These are phyloP conservation scores for Breynia disticha DNA, from an alignment of 441 rosid genomes.

Conservation along the genomic window DNA sequence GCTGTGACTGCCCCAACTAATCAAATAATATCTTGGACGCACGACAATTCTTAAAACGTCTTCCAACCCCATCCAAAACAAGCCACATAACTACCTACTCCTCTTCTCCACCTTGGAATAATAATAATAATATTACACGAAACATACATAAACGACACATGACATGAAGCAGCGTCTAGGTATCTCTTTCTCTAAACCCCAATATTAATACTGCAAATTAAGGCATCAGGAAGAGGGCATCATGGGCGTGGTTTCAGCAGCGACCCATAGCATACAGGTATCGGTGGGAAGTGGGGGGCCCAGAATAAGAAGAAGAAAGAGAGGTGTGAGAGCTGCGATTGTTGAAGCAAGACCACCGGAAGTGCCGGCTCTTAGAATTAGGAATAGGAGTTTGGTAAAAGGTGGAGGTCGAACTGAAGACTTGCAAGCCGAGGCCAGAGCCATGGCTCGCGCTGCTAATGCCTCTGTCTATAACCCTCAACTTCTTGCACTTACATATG, in stretches of 20 bases:
- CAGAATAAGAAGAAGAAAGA: background rate
- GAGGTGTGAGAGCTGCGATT: slow-evolving; percentile 19
- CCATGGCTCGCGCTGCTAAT: slow-evolving; percentile 71
- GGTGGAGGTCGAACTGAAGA: slow-evolving; percentile 54
- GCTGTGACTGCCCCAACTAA: too few relatives aligned
- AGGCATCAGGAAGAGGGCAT: background rate
- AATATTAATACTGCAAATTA: too few relatives aligned
- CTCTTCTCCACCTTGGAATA: too few relatives aligned
- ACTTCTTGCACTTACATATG: slow-evolving; percentile 45
- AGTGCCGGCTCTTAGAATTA: slow-evolving; percentile 11
- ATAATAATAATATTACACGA: too few relatives aligned
- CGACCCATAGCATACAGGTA: slow-evolving; percentile 9
- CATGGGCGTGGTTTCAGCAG: slow-evolving; percentile 18
- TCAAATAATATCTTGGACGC: too few relatives aligned
- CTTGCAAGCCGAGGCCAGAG: slow-evolving; percentile 69
- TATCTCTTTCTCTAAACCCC: too few relatives aligned
- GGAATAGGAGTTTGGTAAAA: slow-evolving; percentile 8
- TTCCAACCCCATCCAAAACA: too few relatives aligned
- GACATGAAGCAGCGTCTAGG: too few relatives aligned
- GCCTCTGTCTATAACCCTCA: slow-evolving; percentile 66
- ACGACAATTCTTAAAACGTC: too few relatives aligned
- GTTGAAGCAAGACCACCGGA: slow-evolving; percentile 21
- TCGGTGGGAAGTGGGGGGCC: slow-evolving; percentile 6
- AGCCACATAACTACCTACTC: too few relatives aligned
- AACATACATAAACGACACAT: too few relatives aligned